Base-by-base conservation (phyloP, 352 stramenopile species). In the Labyrinthula sp. region DNA sequence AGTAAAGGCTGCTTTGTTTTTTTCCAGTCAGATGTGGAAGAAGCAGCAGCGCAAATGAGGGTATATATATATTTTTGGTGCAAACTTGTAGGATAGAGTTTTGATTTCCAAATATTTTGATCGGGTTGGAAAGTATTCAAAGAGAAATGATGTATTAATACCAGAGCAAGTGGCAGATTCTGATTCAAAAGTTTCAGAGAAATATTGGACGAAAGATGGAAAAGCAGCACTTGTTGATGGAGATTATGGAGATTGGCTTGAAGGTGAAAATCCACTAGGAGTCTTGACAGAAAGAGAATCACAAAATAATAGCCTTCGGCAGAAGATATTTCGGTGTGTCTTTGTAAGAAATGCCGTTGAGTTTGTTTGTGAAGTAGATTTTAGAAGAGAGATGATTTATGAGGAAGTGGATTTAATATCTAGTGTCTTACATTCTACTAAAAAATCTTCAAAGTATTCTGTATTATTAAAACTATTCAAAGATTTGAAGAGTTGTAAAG, bases 21-120 rank as follows among this genome's bases (percentile, higher is more conserved):
- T 47, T 21, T 62, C 15, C 56, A 62, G 47, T 30, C 21, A 14
- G 54, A 63, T 28, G 40, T 63, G 2, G 40, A 64, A 37, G 55
- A 63, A 20, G 40, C 35, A 15, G 46, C 35, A 6, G 46, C 46
- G 2, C 36, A 50, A 27, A 55, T 55, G 46, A 25, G 46, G 7
- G 46, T 54, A 21, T 40, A 35, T 28, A 47, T 35, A 25, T 31
- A 52, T 14, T 14, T 12, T 8, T 50, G 43, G n/a, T n/a, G n/a
- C n/a, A n/a, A n/a, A n/a, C n/a, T n/a, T n/a, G n/a, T n/a, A n/a
- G n/a, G n/a, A n/a, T n/a, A n/a, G n/a, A n/a, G n/a, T n/a, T n/a
- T n/a, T n/a, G n/a, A n/a, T n/a, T n/a, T n/a, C n/a, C 43, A 23
- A 23, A 12, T 52, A 38, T 25, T 52, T 52, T 14, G 35, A 43